Conservation (phyloP, 257 asterid genomes). For the Plectranthus barbatus region DNA sequence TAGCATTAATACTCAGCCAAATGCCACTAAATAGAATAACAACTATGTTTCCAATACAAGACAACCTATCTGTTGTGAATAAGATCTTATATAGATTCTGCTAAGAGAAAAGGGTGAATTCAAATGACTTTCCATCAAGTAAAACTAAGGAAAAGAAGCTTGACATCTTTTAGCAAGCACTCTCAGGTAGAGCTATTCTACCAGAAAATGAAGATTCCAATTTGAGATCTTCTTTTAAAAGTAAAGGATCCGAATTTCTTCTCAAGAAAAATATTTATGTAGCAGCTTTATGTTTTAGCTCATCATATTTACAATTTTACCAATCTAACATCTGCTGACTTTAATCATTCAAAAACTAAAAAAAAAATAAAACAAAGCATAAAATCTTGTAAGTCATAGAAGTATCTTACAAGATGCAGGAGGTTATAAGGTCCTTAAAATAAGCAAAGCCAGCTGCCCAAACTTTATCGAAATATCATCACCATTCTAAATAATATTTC, state of each 20-base stretch:
- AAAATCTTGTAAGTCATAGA: not conserved
- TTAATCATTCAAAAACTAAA: not conserved
- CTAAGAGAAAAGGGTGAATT: not conserved
- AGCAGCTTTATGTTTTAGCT: not conserved
- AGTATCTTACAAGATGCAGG: not conserved
- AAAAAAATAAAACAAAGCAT: not conserved
- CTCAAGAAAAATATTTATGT: not conserved
- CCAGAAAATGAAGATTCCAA: not conserved
- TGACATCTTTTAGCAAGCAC: not conserved
- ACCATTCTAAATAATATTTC: not conserved
- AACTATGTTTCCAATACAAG: not conserved
- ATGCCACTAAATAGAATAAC: not conserved
- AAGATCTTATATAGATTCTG: not conserved
- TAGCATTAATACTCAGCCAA: not conserved
- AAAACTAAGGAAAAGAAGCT: slow-evolving; percentile 1
- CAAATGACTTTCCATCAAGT: not conserved
- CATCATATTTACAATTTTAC: not conserved
- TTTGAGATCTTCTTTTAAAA: not conserved
- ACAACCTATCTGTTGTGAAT: not conserved
- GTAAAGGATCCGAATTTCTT: too few relatives aligned
- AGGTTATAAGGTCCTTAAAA: not conserved
- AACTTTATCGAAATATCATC: not conserved
- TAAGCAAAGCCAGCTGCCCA: not conserved
- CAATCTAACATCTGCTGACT: not conserved
- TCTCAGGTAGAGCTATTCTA: not conserved